phyloP scores from a whole-genome alignment of 495 filamentous ascomycete species.

The Massariosphaeria phaeospora region DNA sequence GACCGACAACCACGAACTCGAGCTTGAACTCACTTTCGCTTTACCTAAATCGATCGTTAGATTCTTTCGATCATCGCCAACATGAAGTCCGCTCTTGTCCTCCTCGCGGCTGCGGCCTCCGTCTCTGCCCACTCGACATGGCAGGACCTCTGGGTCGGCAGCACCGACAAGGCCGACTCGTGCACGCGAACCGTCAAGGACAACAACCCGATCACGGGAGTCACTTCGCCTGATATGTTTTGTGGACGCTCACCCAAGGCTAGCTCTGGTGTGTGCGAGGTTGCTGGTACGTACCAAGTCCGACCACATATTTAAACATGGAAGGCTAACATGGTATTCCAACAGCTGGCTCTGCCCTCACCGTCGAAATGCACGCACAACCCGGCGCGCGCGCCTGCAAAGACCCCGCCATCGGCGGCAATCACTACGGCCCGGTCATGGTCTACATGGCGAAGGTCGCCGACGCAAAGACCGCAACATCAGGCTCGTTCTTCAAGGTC shows the following conservation, averaged over 20 bases:
- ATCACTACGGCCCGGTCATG: conserved; percentile 51
- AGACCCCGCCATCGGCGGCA: conserved; percentile 49
- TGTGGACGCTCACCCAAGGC: conserved; percentile 14
- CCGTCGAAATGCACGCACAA: conserved; percentile 51
- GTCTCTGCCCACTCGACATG: conserved; percentile 33
- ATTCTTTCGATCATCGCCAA: too few relatives aligned
- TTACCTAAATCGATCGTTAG: too few relatives aligned
- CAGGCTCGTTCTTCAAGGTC: conserved; percentile 38
- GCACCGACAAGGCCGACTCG: conserved; percentile 14
- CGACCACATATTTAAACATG: not conserved
- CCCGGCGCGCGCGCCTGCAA: conserved; percentile 45
- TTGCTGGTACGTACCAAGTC: conserved; percentile 16
- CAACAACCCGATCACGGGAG: conserved; percentile 28
- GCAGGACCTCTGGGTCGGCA: conserved; percentile 32
- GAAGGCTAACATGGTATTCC: conserved; percentile 6
- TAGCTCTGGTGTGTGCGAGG: conserved; percentile 20
- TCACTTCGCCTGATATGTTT: conserved; percentile 25
- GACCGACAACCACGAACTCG: too few relatives aligned
- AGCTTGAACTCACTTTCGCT: too few relatives aligned
- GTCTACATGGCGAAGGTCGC: conserved; percentile 52
- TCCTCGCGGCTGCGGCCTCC: conserved; percentile 23
- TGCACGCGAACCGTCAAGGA: conserved; percentile 24
- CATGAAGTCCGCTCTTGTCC: conserved; percentile 21
- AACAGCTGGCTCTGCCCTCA: conserved; percentile 43
- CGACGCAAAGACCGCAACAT: conserved; percentile 45